Conservation (phyloP, 139 green algal genomes). For the Astrephomene gubernaculifera region DNA sequence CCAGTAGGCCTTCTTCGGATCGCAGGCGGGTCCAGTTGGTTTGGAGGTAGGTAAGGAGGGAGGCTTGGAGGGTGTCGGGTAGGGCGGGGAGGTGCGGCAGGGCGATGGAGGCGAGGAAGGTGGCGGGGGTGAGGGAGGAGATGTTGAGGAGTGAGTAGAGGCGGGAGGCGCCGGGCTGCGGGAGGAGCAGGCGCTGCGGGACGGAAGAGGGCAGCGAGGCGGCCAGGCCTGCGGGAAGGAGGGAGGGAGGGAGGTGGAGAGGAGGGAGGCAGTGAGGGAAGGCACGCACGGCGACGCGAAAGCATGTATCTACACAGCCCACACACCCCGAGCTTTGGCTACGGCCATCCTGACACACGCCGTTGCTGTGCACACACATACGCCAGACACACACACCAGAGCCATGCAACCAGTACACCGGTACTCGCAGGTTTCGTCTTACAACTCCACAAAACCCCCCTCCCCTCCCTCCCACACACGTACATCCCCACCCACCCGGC, state of each 20-base stretch:
- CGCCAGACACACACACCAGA: too few relatives aligned
- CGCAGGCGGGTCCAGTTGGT: constrained; percentile 27
- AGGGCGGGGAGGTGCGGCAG: constrained; percentile 51
- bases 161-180: constrained; percentile 15
- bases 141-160: constrained; percentile 61
- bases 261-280: not conserved
- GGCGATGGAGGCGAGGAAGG: constrained; percentile 42
- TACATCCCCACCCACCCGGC: constrained; percentile 16
- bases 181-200: constrained; percentile 37
- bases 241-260: not conserved
- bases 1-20: constrained; percentile 44
- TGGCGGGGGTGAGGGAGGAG: constrained; percentile 30
- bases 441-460: too few relatives aligned
- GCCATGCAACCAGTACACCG: too few relatives aligned
- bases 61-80: not conserved
- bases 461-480: too few relatives aligned
- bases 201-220: constrained; percentile 28
- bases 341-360: too few relatives aligned
- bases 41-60: not conserved
- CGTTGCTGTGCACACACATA: not conserved
- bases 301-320: too few relatives aligned
- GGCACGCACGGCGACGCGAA: not conserved
- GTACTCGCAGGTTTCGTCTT: too few relatives aligned
- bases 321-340: too few relatives aligned
- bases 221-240: constrained; percentile 38